phyloP scores from a whole-genome alignment of 1,284 basidiomycete species.

The Sanguinoderma infundibulare region DNA sequence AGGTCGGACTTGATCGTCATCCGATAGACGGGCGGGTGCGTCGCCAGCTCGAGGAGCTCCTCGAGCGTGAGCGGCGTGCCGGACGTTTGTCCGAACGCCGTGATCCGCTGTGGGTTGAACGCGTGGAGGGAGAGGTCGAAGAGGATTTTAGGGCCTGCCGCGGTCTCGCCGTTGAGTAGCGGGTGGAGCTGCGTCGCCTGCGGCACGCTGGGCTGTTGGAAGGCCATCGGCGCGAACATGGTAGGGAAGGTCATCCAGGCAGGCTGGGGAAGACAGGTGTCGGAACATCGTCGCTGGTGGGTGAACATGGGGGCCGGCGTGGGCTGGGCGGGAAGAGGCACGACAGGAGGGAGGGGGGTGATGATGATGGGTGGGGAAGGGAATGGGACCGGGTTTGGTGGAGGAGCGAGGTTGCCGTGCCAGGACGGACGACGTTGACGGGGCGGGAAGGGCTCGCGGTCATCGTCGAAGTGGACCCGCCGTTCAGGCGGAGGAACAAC shows the following conservation, averaged over 20 bases:
- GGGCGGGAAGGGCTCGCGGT: slow-evolving; percentile 19
- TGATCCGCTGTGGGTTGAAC: slow-evolving; percentile 48
- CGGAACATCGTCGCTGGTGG: slow-evolving; percentile 35
- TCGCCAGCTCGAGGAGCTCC: slow-evolving; percentile 55
- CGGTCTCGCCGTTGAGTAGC: slow-evolving; percentile 57
- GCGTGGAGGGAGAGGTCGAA: slow-evolving; percentile 57
- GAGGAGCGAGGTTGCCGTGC: slow-evolving; percentile 31
- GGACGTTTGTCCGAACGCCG: slow-evolving; percentile 41
- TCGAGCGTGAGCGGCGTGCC: slow-evolving; percentile 41
- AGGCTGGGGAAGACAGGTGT: slow-evolving; percentile 30
- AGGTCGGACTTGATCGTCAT: slow-evolving; percentile 61
- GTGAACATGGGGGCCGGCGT: slow-evolving; percentile 17
- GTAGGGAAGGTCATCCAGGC: slow-evolving; percentile 31
- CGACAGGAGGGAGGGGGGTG: slow-evolving; percentile 29
- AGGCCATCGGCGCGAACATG: slow-evolving; percentile 27
- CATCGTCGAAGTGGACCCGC: slow-evolving; percentile 33
- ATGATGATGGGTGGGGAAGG: slow-evolving; percentile 34
- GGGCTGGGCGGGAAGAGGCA: slow-evolving; percentile 21
- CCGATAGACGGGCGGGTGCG: slow-evolving; percentile 55
- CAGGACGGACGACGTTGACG: slow-evolving; percentile 36
- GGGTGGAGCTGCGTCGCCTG: slow-evolving; percentile 46
- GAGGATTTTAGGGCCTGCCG: slow-evolving; percentile 42
- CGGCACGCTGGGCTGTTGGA: slow-evolving; percentile 24
- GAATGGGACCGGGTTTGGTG: slow-evolving; percentile 32
- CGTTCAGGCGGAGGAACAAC: slow-evolving; percentile 24